Percentiles rank a stretch among this genome's conserved stretches.
Evolutionary conservation across 129 eudicot species (phyloP).

Genomic region (Arctium minus): DNA sequence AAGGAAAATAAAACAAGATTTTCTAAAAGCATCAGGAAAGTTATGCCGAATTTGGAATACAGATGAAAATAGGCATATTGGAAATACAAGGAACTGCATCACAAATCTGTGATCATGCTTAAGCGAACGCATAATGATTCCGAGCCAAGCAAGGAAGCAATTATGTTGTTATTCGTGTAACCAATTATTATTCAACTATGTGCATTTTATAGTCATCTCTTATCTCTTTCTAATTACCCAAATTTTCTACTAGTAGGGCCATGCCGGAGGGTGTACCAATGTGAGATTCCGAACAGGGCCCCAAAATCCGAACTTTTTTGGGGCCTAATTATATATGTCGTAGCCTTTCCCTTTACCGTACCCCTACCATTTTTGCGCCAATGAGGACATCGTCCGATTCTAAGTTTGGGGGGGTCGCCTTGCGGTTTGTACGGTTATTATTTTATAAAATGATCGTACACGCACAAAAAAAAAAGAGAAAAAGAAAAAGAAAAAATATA

Average conservation of each 20-base stretch:
- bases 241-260: background rate
- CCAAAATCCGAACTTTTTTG: too few species aligned
- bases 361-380: too few species aligned
- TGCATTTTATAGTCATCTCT: background rate
- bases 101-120: background rate
- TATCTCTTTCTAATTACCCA: background rate
- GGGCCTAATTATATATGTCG: too few species aligned
- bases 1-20: background rate
- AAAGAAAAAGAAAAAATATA: too few species aligned
- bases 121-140: background rate
- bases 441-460: too few species aligned
- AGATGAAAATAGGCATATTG: background rate
- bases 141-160: background rate
- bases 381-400: too few species aligned
- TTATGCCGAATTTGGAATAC: background rate
- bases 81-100: background rate
- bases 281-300: too few species aligned
- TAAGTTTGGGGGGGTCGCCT: too few species aligned
- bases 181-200: background rate
- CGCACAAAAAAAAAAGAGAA: too few species aligned
- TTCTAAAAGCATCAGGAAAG: background rate
- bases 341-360: too few species aligned
- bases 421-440: too few species aligned
- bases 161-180: background rate
- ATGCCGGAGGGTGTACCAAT: too few species aligned